Evolutionary conservation across 306 rosid genomes (phyloP).

Genomic region (Prunus persica): DNA sequence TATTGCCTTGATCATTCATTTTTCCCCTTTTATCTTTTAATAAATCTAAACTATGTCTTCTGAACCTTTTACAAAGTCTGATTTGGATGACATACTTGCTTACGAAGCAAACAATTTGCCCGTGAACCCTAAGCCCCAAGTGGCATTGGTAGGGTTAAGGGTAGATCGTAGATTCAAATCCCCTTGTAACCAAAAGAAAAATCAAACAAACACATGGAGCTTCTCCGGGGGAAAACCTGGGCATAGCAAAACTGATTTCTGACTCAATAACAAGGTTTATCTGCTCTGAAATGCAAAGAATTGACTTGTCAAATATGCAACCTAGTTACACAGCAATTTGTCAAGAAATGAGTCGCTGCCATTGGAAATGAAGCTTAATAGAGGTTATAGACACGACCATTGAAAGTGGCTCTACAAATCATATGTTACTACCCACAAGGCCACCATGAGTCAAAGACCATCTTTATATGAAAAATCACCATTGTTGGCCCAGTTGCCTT

Average conservation of each 20-base stretch:
- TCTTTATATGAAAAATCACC: too few species aligned
- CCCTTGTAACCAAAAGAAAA: not conserved
- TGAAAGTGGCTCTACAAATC: too few species aligned
- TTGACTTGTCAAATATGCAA: not conserved
- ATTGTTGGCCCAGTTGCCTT: too few species aligned
- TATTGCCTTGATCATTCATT: constrained; percentile 1
- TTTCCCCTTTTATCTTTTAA: not conserved
- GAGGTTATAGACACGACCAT: not conserved
- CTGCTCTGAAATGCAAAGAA: not conserved
- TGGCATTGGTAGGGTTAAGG: not conserved
- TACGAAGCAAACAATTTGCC: not conserved
- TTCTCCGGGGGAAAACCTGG: not conserved
- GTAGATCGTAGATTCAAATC: not conserved
- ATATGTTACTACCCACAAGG: too few species aligned
- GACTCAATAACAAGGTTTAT: not conserved
- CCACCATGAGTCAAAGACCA: too few species aligned
- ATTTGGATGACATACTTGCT: not conserved
- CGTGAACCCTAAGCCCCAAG: not conserved
- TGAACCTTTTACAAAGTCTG: not conserved
- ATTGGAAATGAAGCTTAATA: not conserved
- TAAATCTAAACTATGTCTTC: not conserved
- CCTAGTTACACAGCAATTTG: not conserved
- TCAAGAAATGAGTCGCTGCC: not conserved
- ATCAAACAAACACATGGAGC: not conserved
- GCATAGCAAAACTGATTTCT: not conserved